Conservation (phyloP, 768 basidiomycete species). For the Saitozyma sp. region DNA sequence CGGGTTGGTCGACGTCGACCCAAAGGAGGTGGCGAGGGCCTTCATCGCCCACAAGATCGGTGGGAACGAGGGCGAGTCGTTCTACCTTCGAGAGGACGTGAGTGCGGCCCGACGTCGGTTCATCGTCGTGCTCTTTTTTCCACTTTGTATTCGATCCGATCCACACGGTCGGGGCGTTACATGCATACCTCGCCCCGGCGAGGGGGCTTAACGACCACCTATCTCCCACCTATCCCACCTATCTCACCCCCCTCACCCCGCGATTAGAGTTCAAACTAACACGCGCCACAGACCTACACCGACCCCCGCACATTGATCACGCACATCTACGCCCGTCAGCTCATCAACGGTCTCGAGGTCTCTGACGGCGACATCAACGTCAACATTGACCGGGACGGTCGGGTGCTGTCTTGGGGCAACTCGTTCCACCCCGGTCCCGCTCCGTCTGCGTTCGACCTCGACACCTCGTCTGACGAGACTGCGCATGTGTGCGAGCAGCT, state of each 20-base stretch:
- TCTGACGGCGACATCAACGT: slow-evolving; percentile 89
- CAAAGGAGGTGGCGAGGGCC: slow-evolving; percentile 28
- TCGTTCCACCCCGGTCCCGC: slow-evolving; percentile 75
- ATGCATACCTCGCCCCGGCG: too few relatives aligned
- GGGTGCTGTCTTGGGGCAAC: slow-evolving; percentile 80
- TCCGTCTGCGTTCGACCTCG: slow-evolving; percentile 55
- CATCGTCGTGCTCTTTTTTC: not conserved
- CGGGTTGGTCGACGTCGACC: slow-evolving; percentile 19
- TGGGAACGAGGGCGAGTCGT: slow-evolving; percentile 34
- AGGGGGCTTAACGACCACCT: too few relatives aligned
- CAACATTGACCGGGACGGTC: slow-evolving; percentile 76
- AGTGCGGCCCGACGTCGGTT: slow-evolving; percentile 11
- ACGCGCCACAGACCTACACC: slow-evolving; percentile 60
- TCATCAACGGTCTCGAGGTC: slow-evolving; percentile 82
- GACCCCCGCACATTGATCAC: slow-evolving; percentile 82
- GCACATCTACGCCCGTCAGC: slow-evolving; percentile 83
- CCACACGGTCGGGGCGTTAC: too few relatives aligned
- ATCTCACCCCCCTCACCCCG: not conserved
- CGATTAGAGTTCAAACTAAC: slow-evolving; percentile 1
- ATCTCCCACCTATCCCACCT: too few relatives aligned
- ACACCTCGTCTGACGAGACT: slow-evolving; percentile 24
- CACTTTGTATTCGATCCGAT: too few relatives aligned
- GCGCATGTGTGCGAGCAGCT: slow-evolving; percentile 31
- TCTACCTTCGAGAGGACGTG: slow-evolving; percentile 52
- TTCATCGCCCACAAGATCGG: slow-evolving; percentile 31